A percentile compares a stretch with the other conserved stretches of the same genome.
Conservation (phyloP, 1,284 basidiomycete species). For the Ceratobasidium sp. region DNA sequence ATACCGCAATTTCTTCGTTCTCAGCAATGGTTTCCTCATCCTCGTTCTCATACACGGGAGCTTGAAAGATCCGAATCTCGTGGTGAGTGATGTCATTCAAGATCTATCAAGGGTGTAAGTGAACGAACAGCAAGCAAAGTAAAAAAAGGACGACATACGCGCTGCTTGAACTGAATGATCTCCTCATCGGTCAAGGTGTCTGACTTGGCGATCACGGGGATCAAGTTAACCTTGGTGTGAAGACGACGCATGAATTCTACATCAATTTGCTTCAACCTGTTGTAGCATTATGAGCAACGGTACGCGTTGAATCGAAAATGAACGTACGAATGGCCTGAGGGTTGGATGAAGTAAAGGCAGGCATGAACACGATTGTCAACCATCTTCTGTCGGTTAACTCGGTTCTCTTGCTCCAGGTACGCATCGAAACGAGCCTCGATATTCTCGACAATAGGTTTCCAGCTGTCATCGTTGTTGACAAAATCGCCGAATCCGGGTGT, state of each 20-base stretch:
- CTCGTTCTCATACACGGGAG: constrained; percentile 94
- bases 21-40: constrained; percentile 97
- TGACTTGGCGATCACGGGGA: constrained; percentile 95
- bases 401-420: constrained; percentile 97
- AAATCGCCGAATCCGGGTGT: constrained; percentile 97
- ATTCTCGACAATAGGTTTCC: constrained; percentile 97
- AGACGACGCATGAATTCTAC: constrained; percentile 97
- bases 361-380: constrained; percentile 91
- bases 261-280: constrained; percentile 92
- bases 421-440: constrained; percentile 96
- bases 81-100: constrained; percentile 91
- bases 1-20: constrained; percentile 88
- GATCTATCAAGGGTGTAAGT: constrained; percentile 63
- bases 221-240: constrained; percentile 96
- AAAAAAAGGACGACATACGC: constrained; percentile 62
- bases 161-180: constrained; percentile 88
- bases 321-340: constrained; percentile 94
- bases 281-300: neutral
- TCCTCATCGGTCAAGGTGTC: constrained; percentile 98
- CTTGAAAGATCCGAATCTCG: constrained; percentile 95
- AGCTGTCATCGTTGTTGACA: constrained; percentile 97
- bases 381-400: constrained; percentile 90
- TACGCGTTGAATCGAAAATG: neutral
- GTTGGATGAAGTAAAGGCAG: constrained; percentile 97
- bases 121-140: neutral